A percentile compares a stretch with the other conserved stretches of the same genome.
phyloP scores from a whole-genome alignment of 805 yeast species.

The Blastobotrys attinorum region DNA sequence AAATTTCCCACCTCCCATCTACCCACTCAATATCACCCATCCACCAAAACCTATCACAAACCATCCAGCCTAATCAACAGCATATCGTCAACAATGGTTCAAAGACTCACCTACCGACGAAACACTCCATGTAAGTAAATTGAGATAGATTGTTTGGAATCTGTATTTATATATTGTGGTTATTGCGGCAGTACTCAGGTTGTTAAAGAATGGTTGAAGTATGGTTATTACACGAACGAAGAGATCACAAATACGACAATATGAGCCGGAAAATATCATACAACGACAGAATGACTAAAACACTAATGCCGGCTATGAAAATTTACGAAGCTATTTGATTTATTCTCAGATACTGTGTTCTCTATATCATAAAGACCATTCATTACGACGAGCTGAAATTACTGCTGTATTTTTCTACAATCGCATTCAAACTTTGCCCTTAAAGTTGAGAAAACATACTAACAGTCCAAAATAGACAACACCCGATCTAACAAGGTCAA shows the following conservation, averaged over 20 bases:
- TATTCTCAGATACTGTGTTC: too few relatives aligned
- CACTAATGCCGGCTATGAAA: background rate
- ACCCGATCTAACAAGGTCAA: conserved; percentile 99
- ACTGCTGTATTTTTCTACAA: too few relatives aligned
- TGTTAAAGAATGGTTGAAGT: conserved; percentile 33
- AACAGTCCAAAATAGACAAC: conserved; percentile 56
- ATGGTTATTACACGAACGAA: conserved; percentile 34
- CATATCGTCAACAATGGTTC: conserved; percentile 68
- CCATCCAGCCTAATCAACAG: background rate
- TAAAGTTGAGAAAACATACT: background rate
- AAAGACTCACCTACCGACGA: conserved; percentile 98
- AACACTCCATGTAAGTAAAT: conserved; percentile 91
- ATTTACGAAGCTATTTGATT: background rate
- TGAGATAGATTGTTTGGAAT: background rate
- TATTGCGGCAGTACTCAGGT: too few relatives aligned
- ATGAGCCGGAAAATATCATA: conserved; percentile 3
- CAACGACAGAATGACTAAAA: background rate
- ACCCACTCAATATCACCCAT: too few relatives aligned
- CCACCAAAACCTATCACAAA: background rate
- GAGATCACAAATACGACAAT: conserved; percentile 42
- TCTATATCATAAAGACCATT: too few relatives aligned
- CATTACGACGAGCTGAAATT: too few relatives aligned
- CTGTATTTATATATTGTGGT: conserved; percentile 35
- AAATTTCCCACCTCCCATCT: too few relatives aligned
- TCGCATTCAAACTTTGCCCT: too few relatives aligned